Evolutionary conservation across 331 rosid species (phyloP), one percentile per base, ranked within the genome.

Genomic region (Stylosanthes scabra): DNA sequence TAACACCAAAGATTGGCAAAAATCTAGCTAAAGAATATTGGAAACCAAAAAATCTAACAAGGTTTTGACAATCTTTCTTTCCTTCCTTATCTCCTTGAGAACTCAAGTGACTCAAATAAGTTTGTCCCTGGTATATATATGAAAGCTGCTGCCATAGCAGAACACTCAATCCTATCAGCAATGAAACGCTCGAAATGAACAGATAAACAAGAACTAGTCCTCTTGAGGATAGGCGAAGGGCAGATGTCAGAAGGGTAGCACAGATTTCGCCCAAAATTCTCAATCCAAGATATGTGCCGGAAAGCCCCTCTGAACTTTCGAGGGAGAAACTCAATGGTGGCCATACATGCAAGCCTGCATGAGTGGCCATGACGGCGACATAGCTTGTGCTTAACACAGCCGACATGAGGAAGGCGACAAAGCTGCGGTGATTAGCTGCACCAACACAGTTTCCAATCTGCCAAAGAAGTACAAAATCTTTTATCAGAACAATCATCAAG

Each of bases 401-500:
- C n/a, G 97, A 88, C 66, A 90, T 90, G 74, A 95, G 97, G 86
- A 95, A 95, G 76, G 85, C 70, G 58, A 95, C 76, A 84, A 95
- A 95, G 85, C 76, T 83, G 61, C 81, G 83, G 87, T 92, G 99
- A 76, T 95, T 95, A 74, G 85, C 88, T 9, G 97, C 97, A 31
- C 98, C 99, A 42, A 95, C 98, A 74, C 99, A 95, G 80, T 95
- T 95, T 80, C 99, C 99, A 52, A 95, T 95, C 99, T 95, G 97
- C 82, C 80, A 74, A 72, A 61, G 14, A 15, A 56, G 85, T 49
- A 61, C 57, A 69, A 50, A 72, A 69, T 27, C 11, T 79, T 66
- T 56, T 64, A 83, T 2, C 55, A 28, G 54, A 61, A 10, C 13
- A 5, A 76, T 58, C 71, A 55, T 56, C 50, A 63, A 72, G 60